These are phyloP conservation scores for Linnemannia exigua DNA, from an alignment of 192 early-diverging fungal species.

Conservation along the genomic window DNA sequence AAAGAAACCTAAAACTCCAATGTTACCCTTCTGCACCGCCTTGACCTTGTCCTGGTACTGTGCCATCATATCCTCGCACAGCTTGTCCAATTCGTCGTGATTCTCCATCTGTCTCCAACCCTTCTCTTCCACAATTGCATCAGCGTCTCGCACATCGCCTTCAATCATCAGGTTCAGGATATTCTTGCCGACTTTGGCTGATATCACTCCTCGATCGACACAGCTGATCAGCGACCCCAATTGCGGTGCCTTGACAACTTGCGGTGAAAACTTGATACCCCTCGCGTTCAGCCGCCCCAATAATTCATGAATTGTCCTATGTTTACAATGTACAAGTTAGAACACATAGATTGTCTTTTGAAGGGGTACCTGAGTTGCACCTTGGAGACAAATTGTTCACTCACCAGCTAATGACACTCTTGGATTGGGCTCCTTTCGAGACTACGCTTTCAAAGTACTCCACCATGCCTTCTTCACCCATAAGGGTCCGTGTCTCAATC, in stretches of 20 bases:
- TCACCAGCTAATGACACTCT: constrained; percentile 51
- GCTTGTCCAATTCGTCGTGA: constrained; percentile 50
- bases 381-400: neutral
- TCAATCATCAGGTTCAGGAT: constrained; percentile 80
- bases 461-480: constrained; percentile 81
- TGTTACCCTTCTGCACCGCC: constrained; percentile 73
- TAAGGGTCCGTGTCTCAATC: constrained; percentile 72
- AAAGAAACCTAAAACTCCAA: constrained; percentile 82
- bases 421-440: constrained; percentile 18
- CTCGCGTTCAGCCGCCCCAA: constrained; percentile 67
- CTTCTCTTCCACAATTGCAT: constrained; percentile 72
- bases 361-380: neutral
- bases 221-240: constrained; percentile 76
- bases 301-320: constrained; percentile 73
- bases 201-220: constrained; percentile 67
- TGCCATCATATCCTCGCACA: constrained; percentile 62
- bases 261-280: constrained; percentile 57
- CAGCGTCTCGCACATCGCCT: constrained; percentile 64
- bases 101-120: constrained; percentile 71
- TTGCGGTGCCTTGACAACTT: constrained; percentile 67
- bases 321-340: neutral
- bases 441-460: constrained; percentile 80
- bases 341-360: neutral
- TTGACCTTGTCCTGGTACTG: constrained; percentile 65
- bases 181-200: constrained; percentile 78